phyloP scores from a whole-genome alignment of 1,139 yeast genomes.

The Suhomyces kunorum region DNA sequence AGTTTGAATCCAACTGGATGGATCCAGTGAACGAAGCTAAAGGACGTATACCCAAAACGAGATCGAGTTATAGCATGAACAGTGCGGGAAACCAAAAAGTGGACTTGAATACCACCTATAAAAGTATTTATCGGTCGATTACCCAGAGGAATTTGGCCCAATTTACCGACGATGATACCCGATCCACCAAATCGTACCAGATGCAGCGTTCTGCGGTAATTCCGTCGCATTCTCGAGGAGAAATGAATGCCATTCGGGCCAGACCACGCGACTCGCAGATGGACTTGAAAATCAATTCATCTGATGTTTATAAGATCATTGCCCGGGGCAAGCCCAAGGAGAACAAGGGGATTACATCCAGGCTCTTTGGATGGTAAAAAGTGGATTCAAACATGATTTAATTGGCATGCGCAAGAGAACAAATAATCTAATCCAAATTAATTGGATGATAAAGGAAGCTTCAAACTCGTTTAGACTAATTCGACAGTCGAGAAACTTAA shows the following conservation, averaged over 20 bases:
- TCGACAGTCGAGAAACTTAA: too few species aligned
- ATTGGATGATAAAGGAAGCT: too few species aligned
- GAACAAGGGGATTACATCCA: constrained; percentile 13
- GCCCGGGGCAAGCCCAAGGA: constrained; percentile 8
- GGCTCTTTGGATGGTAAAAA: constrained; percentile 19
- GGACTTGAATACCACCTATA: constrained; percentile 33
- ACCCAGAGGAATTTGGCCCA: constrained; percentile 35
- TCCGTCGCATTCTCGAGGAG: constrained; percentile 1
- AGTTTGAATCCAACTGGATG: constrained; percentile 48
- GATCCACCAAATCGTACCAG: constrained; percentile 12
- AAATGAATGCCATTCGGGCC: neutral
- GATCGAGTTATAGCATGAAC: constrained; percentile 33
- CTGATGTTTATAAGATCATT: constrained; percentile 20
- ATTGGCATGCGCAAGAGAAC: neutral
- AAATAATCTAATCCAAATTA: neutral
- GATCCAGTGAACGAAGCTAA: constrained; percentile 29
- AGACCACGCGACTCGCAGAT: constrained; percentile 5
- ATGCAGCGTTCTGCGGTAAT: constrained; percentile 3
- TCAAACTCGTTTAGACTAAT: too few species aligned
- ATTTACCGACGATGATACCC: constrained; percentile 19
- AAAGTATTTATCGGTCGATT: constrained; percentile 39
- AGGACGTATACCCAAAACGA: constrained; percentile 21
- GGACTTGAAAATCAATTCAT: constrained; percentile 13
- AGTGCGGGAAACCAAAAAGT: constrained; percentile 9
- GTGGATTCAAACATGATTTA: neutral